Percentiles rank a stretch among this genome's conserved stretches.
phyloP scores from a whole-genome alignment of 345 rosid species.

The Citrus cavaleriei region DNA sequence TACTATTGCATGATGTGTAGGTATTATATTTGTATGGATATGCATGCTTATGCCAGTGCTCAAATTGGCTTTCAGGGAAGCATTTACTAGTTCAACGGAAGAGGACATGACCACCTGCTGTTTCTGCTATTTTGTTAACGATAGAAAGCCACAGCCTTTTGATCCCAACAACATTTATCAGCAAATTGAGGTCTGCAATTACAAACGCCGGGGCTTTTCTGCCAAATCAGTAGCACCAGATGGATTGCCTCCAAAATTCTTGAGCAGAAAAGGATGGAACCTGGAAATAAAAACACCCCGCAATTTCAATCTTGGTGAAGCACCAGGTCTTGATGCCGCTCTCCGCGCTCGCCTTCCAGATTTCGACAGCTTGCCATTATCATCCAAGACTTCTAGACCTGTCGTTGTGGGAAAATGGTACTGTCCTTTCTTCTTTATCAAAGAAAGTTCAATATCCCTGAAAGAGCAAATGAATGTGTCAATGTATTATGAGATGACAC shows the following conservation, averaged over 20 bases:
- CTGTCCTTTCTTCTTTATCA: slow-evolving; percentile 61
- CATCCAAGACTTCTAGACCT: slow-evolving; percentile 3
- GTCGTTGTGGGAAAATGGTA: slow-evolving; percentile 59
- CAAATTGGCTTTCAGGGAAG: slow-evolving; percentile 35
- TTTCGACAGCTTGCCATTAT: slow-evolving; percentile 19
- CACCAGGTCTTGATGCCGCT: slow-evolving; percentile 41
- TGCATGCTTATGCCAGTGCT: no score
- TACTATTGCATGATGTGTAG: no score
- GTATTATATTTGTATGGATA: no score
- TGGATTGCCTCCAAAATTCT: slow-evolving; percentile 46
- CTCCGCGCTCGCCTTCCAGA: slow-evolving; percentile 42
- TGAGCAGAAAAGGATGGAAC: slow-evolving; percentile 48
- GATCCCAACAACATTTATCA: slow-evolving; percentile 39
- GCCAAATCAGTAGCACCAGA: slow-evolving; percentile 48
- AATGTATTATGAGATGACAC: slow-evolving; percentile 47
- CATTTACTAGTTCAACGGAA: slow-evolving; percentile 36
- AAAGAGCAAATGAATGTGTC: slow-evolving; percentile 44
- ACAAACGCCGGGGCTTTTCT: slow-evolving; percentile 4
- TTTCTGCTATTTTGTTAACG: slow-evolving; percentile 22
- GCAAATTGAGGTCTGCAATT: slow-evolving; percentile 34
- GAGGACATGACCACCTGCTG: slow-evolving; percentile 35
- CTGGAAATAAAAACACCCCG: slow-evolving; percentile 19
- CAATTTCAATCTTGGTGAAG: slow-evolving; percentile 37
- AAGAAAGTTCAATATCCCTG: slow-evolving; percentile 21
- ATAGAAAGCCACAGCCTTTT: slow-evolving; percentile 30